Evolutionary conservation across 768 basidiomycete species (phyloP).

Genomic region (Hygrophorus pudorinus): DNA sequence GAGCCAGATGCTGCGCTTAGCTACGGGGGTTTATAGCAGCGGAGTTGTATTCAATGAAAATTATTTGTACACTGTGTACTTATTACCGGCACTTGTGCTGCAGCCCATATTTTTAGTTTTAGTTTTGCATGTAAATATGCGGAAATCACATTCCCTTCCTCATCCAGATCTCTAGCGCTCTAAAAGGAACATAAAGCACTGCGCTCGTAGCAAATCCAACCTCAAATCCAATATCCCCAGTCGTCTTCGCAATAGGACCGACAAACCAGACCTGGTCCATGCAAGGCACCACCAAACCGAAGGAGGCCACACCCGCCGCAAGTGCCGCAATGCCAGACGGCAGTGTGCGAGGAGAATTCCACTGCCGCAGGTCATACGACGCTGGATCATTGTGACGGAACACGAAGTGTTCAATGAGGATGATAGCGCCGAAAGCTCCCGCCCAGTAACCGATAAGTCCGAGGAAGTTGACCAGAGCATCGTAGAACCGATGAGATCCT

Average conservation of each 20-base stretch:
- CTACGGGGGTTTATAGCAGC: too few relatives aligned
- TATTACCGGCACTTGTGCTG: too few relatives aligned
- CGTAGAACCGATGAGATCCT: conserved; percentile 59
- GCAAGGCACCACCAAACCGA: conserved; percentile 48
- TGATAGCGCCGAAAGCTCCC: conserved; percentile 44
- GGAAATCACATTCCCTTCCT: too few relatives aligned
- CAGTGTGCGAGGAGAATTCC: conserved; percentile 43
- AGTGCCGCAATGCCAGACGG: conserved; percentile 59
- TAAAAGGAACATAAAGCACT: conserved; percentile 38
- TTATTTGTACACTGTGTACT: too few relatives aligned
- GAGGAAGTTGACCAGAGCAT: conserved; percentile 53
- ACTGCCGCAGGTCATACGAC: conserved; percentile 39
- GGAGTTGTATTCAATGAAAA: too few relatives aligned
- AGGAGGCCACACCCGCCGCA: conserved; percentile 36
- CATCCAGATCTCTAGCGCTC: conserved; percentile 26
- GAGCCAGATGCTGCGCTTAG: background rate
- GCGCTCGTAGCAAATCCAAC: conserved; percentile 41
- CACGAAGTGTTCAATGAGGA: conserved; percentile 57
- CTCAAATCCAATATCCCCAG: conserved; percentile 69
- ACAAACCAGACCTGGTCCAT: conserved; percentile 67
- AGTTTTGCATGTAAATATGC: too few relatives aligned
- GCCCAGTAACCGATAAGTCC: conserved; percentile 49
- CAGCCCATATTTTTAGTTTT: too few relatives aligned
- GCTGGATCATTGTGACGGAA: conserved; percentile 43
- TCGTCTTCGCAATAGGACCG: conserved; percentile 52